Percentiles rank a stretch among this genome's conserved stretches.
Evolutionary conservation across 2,329 filamentous ascomycete genomes (phyloP).

Genomic region (Venturia asperata): DNA sequence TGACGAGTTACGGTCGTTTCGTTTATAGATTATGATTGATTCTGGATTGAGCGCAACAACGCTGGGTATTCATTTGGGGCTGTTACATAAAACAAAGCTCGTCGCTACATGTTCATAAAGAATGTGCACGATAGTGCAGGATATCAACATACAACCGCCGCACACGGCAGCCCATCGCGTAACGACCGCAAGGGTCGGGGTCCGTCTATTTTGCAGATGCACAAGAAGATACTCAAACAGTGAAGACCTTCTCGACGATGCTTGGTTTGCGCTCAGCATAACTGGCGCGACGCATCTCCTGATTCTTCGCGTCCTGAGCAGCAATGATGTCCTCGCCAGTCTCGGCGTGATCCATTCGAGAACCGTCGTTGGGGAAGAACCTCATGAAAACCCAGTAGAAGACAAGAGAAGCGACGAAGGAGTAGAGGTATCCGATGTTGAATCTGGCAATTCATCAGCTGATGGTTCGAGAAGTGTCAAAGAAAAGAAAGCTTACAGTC

Average conservation of each 20-base stretch:
- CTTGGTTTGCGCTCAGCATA: slow-evolving; percentile 23
- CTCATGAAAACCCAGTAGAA: slow-evolving; percentile 36
- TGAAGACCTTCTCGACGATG: slow-evolving; percentile 23
- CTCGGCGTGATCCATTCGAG: slow-evolving; percentile 33
- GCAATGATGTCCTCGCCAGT: slow-evolving; percentile 53
- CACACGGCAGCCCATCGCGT: background rate
- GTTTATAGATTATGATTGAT: too few species aligned
- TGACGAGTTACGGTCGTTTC: too few species aligned
- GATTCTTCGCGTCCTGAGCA: slow-evolving; percentile 29
- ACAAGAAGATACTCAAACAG: slow-evolving; percentile 21
- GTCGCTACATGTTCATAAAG: background rate
- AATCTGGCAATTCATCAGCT: slow-evolving; percentile 32
- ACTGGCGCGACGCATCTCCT: slow-evolving; percentile 23
- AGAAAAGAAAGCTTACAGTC: slow-evolving; percentile 24
- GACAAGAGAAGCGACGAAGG: slow-evolving; percentile 32
- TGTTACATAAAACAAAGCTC: background rate
- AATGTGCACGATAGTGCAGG: background rate
- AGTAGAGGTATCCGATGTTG: slow-evolving; percentile 37
- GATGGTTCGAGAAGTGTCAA: background rate
- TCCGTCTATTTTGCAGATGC: background rate
- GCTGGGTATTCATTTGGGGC: background rate
- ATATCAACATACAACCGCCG: background rate
- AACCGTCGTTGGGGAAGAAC: slow-evolving; percentile 31
- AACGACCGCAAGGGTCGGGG: background rate
- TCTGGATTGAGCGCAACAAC: background rate